Percentiles rank a stretch among this genome's conserved stretches.
Evolutionary conservation across 306 rosid genomes (phyloP).

Genomic region (Sicyos edulis): DNA sequence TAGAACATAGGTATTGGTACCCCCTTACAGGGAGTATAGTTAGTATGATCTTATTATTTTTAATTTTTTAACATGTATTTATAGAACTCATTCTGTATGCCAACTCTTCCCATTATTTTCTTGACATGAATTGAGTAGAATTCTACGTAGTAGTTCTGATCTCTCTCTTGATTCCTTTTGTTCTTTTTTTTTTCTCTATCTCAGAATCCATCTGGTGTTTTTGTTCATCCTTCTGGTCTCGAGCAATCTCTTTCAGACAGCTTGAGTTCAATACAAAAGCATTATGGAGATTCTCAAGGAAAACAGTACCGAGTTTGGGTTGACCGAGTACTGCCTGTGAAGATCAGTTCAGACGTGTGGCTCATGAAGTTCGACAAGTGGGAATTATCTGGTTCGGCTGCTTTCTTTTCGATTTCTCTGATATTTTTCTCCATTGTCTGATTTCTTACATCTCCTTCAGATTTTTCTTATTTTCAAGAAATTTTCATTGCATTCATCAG

Average conservation of each 20-base stretch:
- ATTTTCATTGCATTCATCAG: conserved; percentile 6
- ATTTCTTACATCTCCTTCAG: not conserved
- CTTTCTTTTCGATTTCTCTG: not conserved
- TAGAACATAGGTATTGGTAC: too few relatives aligned
- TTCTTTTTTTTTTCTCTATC: too few relatives aligned
- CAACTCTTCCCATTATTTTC: not conserved
- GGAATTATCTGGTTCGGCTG: conserved; percentile 53
- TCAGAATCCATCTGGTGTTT: conserved; percentile 34
- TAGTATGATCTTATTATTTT: too few relatives aligned
- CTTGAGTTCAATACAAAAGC: conserved; percentile 31
- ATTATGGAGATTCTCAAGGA: conserved; percentile 70
- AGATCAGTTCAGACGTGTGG: conserved; percentile 55
- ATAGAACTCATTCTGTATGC: not conserved
- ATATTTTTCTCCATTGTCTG: not conserved
- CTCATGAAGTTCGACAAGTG: conserved; percentile 66
- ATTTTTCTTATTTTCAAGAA: not conserved
- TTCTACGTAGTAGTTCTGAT: too few relatives aligned
- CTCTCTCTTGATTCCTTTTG: too few relatives aligned
- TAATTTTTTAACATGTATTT: too few relatives aligned
- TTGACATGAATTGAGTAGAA: too few relatives aligned
- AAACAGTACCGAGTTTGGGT: conserved; percentile 62
- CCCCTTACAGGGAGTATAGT: too few relatives aligned
- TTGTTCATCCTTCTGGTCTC: conserved; percentile 64
- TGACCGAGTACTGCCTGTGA: conserved; percentile 46
- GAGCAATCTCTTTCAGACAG: conserved; percentile 35